A percentile compares a stretch with the other conserved stretches of the same genome.
Conservation (phyloP, 495 filamentous ascomycete genomes). For the Talaromyces stipitatus region DNA sequence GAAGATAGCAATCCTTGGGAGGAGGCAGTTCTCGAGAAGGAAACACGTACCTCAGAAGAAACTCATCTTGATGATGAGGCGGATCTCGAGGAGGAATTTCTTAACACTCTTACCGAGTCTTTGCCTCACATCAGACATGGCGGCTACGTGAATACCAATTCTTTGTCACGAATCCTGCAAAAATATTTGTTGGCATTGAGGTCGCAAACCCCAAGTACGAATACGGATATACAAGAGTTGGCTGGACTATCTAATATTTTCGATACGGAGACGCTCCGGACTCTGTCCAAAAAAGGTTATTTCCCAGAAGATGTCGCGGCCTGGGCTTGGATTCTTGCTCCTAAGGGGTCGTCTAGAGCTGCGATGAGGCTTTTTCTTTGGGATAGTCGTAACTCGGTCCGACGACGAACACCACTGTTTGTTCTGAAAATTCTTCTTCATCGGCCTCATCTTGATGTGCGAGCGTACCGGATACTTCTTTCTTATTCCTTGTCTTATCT, state of each 20-base stretch:
- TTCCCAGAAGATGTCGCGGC: conserved; percentile 40
- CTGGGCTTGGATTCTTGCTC: conserved; percentile 53
- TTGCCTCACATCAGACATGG: not conserved
- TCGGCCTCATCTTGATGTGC: conserved; percentile 27
- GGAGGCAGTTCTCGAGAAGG: not conserved
- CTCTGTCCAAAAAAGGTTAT: conserved; percentile 33
- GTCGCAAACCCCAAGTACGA: not conserved
- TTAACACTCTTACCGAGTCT: not conserved
- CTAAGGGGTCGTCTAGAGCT: conserved; percentile 30
- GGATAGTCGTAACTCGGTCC: conserved; percentile 9
- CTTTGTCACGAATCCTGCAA: not conserved
- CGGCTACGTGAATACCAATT: not conserved
- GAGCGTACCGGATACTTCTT: conserved; percentile 36
- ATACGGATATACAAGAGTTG: not conserved
- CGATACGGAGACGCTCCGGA: conserved; percentile 15
- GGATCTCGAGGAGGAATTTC: not conserved
- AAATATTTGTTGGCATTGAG: not conserved
- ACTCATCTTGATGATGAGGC: not conserved
- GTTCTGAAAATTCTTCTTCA: conserved; percentile 44
- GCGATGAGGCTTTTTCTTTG: conserved; percentile 31
- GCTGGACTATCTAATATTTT: conserved; percentile 30
- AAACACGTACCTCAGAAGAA: not conserved
- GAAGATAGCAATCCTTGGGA: not conserved
- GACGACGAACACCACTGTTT: conserved; percentile 34
- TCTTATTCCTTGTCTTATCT: conserved; percentile 33